A percentile compares a stretch with the other conserved stretches of the same genome.
Evolutionary conservation across 1,284 basidiomycete species (phyloP).

Genomic region (Agroathelia rolfsii): DNA sequence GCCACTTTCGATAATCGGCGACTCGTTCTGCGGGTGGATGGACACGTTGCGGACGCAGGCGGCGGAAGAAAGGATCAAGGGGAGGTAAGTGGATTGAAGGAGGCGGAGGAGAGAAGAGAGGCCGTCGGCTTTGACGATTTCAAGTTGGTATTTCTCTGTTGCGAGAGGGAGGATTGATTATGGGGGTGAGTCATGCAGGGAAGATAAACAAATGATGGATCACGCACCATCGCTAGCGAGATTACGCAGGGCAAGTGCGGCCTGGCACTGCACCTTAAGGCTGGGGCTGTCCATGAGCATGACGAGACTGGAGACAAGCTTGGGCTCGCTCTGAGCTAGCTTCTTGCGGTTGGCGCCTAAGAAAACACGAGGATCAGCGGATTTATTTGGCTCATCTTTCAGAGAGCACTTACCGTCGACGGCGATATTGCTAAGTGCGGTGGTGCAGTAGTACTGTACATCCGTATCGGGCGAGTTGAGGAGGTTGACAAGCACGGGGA

Average conservation of each 20-base stretch:
- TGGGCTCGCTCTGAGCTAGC: slow-evolving; percentile 90
- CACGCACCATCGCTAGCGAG: slow-evolving; percentile 88
- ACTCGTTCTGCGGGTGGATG: slow-evolving; percentile 97
- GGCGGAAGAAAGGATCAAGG: slow-evolving; percentile 96
- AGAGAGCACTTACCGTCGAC: slow-evolving; percentile 63
- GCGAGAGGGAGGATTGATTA: slow-evolving; percentile 5
- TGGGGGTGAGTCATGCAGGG: slow-evolving; percentile 1
- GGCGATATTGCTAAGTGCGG: slow-evolving; percentile 96
- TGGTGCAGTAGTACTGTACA: slow-evolving; percentile 99
- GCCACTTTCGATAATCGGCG: slow-evolving; percentile 97
- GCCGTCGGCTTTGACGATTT: slow-evolving; percentile 96
- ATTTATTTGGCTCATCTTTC: slow-evolving; percentile 7
- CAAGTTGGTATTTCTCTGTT: slow-evolving; percentile 95
- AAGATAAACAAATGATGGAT: slow-evolving; percentile 1
- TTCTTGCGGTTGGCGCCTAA: slow-evolving; percentile 87
- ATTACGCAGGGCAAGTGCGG: slow-evolving; percentile 92
- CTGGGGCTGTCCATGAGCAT: slow-evolving; percentile 96
- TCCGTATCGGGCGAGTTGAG: slow-evolving; percentile 97
- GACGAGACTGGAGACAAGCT: slow-evolving; percentile 90
- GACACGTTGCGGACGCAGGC: slow-evolving; percentile 99
- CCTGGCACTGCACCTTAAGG: slow-evolving; percentile 98
- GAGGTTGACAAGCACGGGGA: slow-evolving; percentile 92
- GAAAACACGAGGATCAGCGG: slow-evolving; percentile 2
- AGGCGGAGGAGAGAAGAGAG: slow-evolving; percentile 89
- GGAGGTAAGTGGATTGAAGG: slow-evolving; percentile 93